Evolutionary conservation across 2,329 filamentous ascomycete species (phyloP), one percentile per base, ranked within the genome.

Genomic region (Thyridium curvatum): DNA sequence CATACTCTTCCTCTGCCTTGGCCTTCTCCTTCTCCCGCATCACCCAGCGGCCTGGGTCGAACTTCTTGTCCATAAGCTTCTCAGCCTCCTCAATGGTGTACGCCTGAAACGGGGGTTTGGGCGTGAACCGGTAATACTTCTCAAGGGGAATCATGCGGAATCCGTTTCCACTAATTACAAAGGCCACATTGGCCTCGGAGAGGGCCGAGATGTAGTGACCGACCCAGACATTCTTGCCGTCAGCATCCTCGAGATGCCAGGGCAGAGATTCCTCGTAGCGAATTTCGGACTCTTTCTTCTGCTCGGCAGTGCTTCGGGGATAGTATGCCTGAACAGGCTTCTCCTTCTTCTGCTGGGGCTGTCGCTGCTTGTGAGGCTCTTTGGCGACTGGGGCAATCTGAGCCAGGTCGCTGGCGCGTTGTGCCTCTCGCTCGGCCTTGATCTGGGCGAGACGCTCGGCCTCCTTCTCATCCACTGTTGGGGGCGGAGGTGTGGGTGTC

Each of bases 231-330:
- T 95, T 91, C 60, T 91, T 95, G 47, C 89, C 88, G 53, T 98
- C 91, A 31, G 90, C 94, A 59, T 98, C 93, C 58, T 98, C 93
- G 29, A 98, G 64, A 58, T 96, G 90, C 93, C 93, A 98, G 6
- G 93, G 93, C 36, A 96, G 69, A 4, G 91, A 88, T 60, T 98
- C 93, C 58, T 97, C 93, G 49, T 97, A 98, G 46, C 90, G 84
- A 64, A 79, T 79, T 41, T 79, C 77, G 0, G 72, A 71, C 41
- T 80, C 74, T 68, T 73, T 94, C 72, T 75, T 93, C 68, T 65
- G 91, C 54, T 91, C 89, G 53, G 90, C 89, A 6, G 75, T 74
- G 39, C 76, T 74, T 41, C 94, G 86, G n/a, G 84, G 78, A 49
- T 87, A 82, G 54, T 86, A 89, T 16, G 94, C 85, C 52, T 89